Evolutionary conservation across 2,329 filamentous ascomycete genomes (phyloP), one percentile per base, ranked within the genome.

Genomic region (Fusarium armeniacum): DNA sequence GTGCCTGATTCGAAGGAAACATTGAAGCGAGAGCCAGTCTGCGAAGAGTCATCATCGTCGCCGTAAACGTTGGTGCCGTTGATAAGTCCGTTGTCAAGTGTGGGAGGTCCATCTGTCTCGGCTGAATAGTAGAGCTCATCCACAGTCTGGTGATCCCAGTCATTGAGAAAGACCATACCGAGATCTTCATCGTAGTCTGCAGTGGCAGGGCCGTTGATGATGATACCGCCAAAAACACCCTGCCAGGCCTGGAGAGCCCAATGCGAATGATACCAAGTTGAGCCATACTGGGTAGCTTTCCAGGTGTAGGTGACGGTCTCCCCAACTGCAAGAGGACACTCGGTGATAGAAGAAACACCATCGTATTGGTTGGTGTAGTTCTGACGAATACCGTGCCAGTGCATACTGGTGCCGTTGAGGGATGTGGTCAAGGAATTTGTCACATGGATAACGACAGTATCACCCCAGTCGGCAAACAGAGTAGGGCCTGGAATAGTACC

Each of bases 331-430:
- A 84, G 79, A 1, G 85, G 84, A 58, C 85, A 87, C 67, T 86
- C 81, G 0, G 82, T 86, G 22, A 86, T 77, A 9, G 78, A 78
- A 1, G 75, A 79, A 6, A 89, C 87, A 56, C 89, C 89, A 68
- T 91, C 89, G 53, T 85, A 80, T 59, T 85, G 79, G 68, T 84
- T 85, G 49, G 81, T 86, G 72, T 83, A 79, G 63, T 83, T 80
- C 73, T 91, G 87, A 9, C 86, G 83, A 35, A 91, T 79, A 24
- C 88, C 89, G 71, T 91, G 89, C 79, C 84, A 91, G 73, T 91
- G 89, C 20, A 90, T 85, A 11, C 83, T 83, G 10, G 87, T 90
- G 33, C 88, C 87, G 65, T 91, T 90, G 11, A 72, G 53, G 78
- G 78, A 78, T 45, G 36, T 57, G 5, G 35, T 57, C 11, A 83